These are phyloP conservation scores for Diplodia mutila DNA, from an alignment of 2,329 filamentous ascomycete species.

Conservation along the genomic window DNA sequence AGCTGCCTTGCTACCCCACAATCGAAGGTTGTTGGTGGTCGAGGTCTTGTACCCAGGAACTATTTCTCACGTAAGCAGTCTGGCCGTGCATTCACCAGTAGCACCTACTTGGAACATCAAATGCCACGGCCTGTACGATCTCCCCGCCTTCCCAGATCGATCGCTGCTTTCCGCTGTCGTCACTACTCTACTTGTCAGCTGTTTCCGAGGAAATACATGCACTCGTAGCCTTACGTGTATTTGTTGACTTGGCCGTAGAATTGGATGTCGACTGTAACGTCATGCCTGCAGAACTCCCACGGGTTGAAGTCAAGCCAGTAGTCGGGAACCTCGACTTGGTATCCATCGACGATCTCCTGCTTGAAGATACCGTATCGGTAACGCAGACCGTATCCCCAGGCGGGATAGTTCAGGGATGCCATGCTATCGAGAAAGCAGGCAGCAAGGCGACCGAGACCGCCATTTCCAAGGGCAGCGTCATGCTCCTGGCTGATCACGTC, in stretches of 20 bases:
- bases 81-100: not conserved
- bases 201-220: not conserved
- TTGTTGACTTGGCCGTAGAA: constrained; percentile 89
- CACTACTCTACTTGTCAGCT: constrained; percentile 46
- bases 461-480: constrained; percentile 94
- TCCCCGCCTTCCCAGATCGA: constrained; percentile 91
- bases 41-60: constrained; percentile 88
- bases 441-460: constrained; percentile 89
- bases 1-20: constrained; percentile 97
- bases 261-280: constrained; percentile 94
- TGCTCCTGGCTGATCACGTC: constrained; percentile 94
- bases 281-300: constrained; percentile 96
- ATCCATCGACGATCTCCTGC: constrained; percentile 97
- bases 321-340: constrained; percentile 96
- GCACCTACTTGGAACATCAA: constrained; percentile 68
- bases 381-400: constrained; percentile 94
- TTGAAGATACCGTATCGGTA: constrained; percentile 98
- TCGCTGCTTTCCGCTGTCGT: constrained; percentile 75
- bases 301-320: constrained; percentile 99
- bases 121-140: constrained; percentile 87
- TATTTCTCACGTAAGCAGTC: constrained; percentile 37
- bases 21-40: constrained; percentile 92
- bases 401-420: constrained; percentile 90
- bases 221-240: constrained; percentile 41
- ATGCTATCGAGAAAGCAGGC: constrained; percentile 97